Evolutionary conservation across 108 stramenopile species (phyloP), one percentile per base, ranked within the genome.

Genomic region (Cyclotella atomus): DNA sequence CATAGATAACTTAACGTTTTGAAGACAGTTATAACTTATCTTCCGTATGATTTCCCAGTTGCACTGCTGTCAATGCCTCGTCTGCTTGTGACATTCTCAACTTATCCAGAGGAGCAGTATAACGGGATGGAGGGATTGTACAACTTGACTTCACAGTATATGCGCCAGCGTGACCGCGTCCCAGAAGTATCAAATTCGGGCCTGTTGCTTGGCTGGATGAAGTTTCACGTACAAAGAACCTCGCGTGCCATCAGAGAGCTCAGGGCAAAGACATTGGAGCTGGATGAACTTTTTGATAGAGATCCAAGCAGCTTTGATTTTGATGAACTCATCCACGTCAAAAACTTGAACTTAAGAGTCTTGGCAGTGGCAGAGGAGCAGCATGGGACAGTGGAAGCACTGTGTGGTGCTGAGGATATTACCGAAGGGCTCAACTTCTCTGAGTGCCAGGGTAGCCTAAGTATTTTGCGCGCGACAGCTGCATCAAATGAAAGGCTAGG

Each of bases 301-400:
- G 79, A 83, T 35, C 60, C 65, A 32, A 21, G 47, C 8, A 53
- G 32, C 10, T 83, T 86, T 50, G 61, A 77, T 20, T 69, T 83
- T 23, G 75, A 83, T 12, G 79, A 80, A 8, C 53, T 83, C 3
- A 47, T 83, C 1, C 66, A 71, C 27, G 85, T 79, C 15, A 86
- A 86, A 38, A 79, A 86, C 41, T 75, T 73, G 33, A 45, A 83
- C 25, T 36, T 86, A 19, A 66, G 71, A 20, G 59, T 81, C 16
- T 55, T 86, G 0, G 70, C 82, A 21, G 82, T 83, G 23, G 85
- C 85, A 23, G 85, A 86, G 62, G 85, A 86, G 65, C 85, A 86
- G 46, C 56, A 80, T 24, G 73, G 64, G 5, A 79, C 63, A 20
- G 73, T 95, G 92, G 86, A 95, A 83, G 79, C 60, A 15, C 30